phyloP scores from a whole-genome alignment of 1,284 basidiomycete genomes.

The Microbotryomycetes sp. region DNA sequence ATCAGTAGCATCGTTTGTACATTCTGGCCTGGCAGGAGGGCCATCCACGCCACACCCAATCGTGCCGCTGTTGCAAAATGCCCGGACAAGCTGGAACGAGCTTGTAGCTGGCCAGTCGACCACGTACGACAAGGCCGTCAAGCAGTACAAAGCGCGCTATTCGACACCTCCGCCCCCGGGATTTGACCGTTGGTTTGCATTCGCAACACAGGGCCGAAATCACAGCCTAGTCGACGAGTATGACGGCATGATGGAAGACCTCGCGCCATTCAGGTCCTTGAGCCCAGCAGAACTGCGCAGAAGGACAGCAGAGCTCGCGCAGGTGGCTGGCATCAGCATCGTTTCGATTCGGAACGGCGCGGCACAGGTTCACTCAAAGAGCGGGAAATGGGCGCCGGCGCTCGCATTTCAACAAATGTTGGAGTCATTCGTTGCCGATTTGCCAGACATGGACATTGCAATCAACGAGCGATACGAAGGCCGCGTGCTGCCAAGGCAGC shows the following conservation, averaged over 20 bases:
- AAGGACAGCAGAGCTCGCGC: constrained; percentile 53
- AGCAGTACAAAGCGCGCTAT: constrained; percentile 71
- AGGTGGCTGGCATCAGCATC: constrained; percentile 34
- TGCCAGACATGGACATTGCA: constrained; percentile 84
- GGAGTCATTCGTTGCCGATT: constrained; percentile 45
- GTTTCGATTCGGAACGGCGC: constrained; percentile 32
- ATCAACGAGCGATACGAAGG: constrained; percentile 88
- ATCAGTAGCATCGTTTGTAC: constrained; percentile 22
- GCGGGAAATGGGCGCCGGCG: constrained; percentile 54
- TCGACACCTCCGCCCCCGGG: constrained; percentile 71
- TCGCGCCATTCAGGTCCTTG: constrained; percentile 71
- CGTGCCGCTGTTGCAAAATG: constrained; percentile 29
- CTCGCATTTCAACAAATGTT: constrained; percentile 63
- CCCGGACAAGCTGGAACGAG: constrained; percentile 12
- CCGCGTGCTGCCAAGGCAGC: constrained; percentile 75
- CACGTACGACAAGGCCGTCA: constrained; percentile 51
- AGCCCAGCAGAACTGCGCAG: constrained; percentile 62
- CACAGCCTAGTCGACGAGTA: constrained; percentile 86
- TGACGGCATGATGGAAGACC: constrained; percentile 68
- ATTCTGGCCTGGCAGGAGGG: constrained; percentile 12
- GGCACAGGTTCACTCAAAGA: constrained; percentile 48
- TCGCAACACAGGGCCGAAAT: constrained; percentile 58
- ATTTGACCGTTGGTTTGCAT: constrained; percentile 81
- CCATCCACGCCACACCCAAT: constrained; percentile 32
- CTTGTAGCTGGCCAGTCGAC: constrained; percentile 29